phyloP scores from a whole-genome alignment of 1,284 basidiomycete genomes.

The Blastosporella zonata region DNA sequence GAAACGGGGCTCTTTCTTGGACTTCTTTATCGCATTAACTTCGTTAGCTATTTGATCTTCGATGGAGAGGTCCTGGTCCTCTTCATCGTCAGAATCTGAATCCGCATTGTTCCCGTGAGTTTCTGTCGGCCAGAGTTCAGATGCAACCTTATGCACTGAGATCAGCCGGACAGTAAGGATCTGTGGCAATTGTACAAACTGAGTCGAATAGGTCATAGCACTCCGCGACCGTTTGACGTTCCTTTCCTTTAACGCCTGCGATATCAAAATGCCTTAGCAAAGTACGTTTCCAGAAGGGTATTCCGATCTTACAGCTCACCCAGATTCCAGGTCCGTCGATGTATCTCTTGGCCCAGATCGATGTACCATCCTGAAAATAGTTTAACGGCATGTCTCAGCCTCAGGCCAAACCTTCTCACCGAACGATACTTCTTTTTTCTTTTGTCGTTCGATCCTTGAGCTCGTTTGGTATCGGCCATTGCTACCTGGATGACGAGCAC shows the following conservation, averaged over 20 bases:
- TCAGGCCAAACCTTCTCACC: slow-evolving; percentile 25
- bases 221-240: slow-evolving; percentile 72
- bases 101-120: slow-evolving; percentile 18
- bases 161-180: slow-evolving; percentile 1
- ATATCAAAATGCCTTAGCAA: neutral
- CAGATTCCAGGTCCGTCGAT: slow-evolving; percentile 80
- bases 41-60: slow-evolving; percentile 72
- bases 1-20: slow-evolving; percentile 60
- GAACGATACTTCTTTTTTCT: slow-evolving; percentile 43
- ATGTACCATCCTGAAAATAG: slow-evolving; percentile 52
- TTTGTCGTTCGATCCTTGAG: slow-evolving; percentile 18
- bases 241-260: slow-evolving; percentile 69
- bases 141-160: slow-evolving; percentile 51
- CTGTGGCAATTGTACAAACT: slow-evolving; percentile 38
- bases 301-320: slow-evolving; percentile 58
- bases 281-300: neutral
- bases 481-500: neutral
- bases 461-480: slow-evolving; percentile 15
- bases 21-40: slow-evolving; percentile 64
- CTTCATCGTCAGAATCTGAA: slow-evolving; percentile 28
- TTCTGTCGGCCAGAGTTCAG: slow-evolving; percentile 63
- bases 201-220: slow-evolving; percentile 74
- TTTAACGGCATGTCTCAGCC: neutral
- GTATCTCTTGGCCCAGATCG: slow-evolving; percentile 57
- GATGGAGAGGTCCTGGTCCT: slow-evolving; percentile 44